Evolutionary conservation across 2,329 filamentous ascomycete genomes (phyloP).

Genomic region (Cladosporium sp.): DNA sequence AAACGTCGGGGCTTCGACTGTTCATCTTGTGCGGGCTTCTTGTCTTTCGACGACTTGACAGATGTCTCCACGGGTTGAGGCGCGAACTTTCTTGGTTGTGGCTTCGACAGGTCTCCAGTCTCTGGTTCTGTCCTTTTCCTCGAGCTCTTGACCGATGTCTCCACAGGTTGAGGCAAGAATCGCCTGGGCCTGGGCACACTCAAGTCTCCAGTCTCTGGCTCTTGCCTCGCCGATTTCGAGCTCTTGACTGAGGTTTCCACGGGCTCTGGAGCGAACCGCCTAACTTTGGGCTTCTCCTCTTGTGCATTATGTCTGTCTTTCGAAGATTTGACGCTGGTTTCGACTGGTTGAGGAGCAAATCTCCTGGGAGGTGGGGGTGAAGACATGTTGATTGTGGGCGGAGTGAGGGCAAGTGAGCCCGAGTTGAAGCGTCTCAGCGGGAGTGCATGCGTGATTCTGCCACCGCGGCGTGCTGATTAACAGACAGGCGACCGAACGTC

Average conservation of each 20-base stretch:
- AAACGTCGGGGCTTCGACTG: conserved; percentile 28
- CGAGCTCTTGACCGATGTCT: conserved; percentile 66
- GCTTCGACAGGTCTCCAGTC: conserved; percentile 36
- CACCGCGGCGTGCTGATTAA: neutral
- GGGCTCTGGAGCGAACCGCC: conserved; percentile 67
- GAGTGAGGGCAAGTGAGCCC: conserved; percentile 4
- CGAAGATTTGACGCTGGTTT: conserved; percentile 66
- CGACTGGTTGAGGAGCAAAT: conserved; percentile 70
- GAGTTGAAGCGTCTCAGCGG: neutral
- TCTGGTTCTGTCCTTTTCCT: conserved; percentile 33
- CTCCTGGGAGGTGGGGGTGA: conserved; percentile 42
- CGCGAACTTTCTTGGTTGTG: conserved; percentile 56
- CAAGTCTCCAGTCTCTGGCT: conserved; percentile 17
- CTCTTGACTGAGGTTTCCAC: conserved; percentile 67
- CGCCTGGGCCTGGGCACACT: conserved; percentile 43
- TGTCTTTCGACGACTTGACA: conserved; percentile 55
- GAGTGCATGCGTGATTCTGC: neutral
- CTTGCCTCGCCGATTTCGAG: conserved; percentile 23
- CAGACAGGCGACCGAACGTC: neutral
- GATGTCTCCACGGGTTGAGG: conserved; percentile 74
- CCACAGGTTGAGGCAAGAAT: conserved; percentile 71
- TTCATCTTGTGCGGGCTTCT: conserved; percentile 30
- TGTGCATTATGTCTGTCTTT: conserved; percentile 36
- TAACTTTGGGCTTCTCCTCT: conserved; percentile 29
- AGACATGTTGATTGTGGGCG: neutral